Evolutionary conservation across 2,329 filamentous ascomycete genomes (phyloP), one percentile per base, ranked within the genome.

Genomic region (Penicillium rolfsii): DNA sequence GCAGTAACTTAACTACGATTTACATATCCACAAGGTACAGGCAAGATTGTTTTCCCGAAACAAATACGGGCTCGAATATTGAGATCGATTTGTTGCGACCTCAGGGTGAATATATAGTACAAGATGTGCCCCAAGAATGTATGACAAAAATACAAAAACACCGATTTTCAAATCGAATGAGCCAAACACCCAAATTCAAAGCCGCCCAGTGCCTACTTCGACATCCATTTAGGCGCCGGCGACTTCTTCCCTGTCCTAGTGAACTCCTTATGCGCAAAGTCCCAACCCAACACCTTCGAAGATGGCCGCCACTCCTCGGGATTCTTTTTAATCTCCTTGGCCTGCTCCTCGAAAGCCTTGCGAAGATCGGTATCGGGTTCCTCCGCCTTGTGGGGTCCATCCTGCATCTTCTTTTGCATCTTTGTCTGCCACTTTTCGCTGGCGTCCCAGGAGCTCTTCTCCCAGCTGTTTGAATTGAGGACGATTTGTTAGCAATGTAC

Each of bases 261-360:
- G 57, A 53, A 63, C 55, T 36, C 62, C 60, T 58, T 69, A 49
- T 55, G 66, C 55, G 59, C 71, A 64, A 75, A 76, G 61, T 74
- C 75, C 58, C 79, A 58, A 16, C 77, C 77, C 59, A 82, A 58
- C 22, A 73, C 72, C 71, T 79, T 73, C 80, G 80, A 82, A 19
- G 80, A 81, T 36, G 80, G 79, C 61, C 74, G 80, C 90, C 91
- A 93, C 64, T 80, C 80, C 69, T 83, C 80, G 74, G 85, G 82
- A 22, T 87, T 86, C 53, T 81, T 77, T 64, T 91, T 74, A 69
- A 93, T 71, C 69, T 82, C 80, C 78, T 85, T 81, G 19, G 90
- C 91, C 77, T 90, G 84, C 73, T 83, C 76, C 62, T 81, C 82
- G 69, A 86, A 81, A 26, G 75, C 74, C 64, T 76, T 75, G 69